phyloP scores from a whole-genome alignment of 164 flowering plant genomes.

The Paratinospora sagittata region DNA sequence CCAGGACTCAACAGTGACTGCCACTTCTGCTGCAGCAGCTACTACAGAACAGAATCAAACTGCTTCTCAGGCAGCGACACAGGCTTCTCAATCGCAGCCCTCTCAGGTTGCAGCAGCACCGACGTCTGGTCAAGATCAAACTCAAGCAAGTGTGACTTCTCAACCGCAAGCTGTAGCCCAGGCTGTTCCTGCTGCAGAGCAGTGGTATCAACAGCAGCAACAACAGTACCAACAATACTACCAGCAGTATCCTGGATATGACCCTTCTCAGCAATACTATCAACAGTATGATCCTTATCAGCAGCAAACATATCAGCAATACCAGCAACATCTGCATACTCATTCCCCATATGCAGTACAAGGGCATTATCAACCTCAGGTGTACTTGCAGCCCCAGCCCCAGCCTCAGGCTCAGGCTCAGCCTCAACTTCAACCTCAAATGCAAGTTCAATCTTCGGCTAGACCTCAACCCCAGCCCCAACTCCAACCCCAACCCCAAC shows the following conservation, averaged over 20 bases:
- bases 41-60: conserved; percentile 39
- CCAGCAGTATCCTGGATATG: conserved; percentile 38
- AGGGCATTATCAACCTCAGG: conserved; percentile 33
- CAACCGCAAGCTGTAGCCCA: conserved; percentile 41
- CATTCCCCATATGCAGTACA: conserved; percentile 21
- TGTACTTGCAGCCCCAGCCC: conserved; percentile 16
- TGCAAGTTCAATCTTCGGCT: too few relatives aligned
- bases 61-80: conserved; percentile 34
- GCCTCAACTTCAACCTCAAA: conserved; percentile 1
- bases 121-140: conserved; percentile 37
- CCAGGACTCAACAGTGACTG: conserved; percentile 25
- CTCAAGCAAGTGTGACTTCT: conserved; percentile 33
- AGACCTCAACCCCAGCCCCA: not conserved
- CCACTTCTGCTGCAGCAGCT: conserved; percentile 21
- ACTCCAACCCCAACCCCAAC: conserved; percentile 22
- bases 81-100: conserved; percentile 39
- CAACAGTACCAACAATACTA: conserved; percentile 49
- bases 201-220: conserved; percentile 79
- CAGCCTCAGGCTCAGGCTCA: conserved; percentile 16
- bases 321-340: conserved; percentile 27
- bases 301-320: conserved; percentile 34
- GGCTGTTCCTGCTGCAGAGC: conserved; percentile 42
- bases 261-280: conserved; percentile 39
- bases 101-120: conserved; percentile 32
- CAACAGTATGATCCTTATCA: conserved; percentile 58